Evolutionary conservation across 179 eudicot species (phyloP).

Genomic region (Corrigiola litoralis): DNA sequence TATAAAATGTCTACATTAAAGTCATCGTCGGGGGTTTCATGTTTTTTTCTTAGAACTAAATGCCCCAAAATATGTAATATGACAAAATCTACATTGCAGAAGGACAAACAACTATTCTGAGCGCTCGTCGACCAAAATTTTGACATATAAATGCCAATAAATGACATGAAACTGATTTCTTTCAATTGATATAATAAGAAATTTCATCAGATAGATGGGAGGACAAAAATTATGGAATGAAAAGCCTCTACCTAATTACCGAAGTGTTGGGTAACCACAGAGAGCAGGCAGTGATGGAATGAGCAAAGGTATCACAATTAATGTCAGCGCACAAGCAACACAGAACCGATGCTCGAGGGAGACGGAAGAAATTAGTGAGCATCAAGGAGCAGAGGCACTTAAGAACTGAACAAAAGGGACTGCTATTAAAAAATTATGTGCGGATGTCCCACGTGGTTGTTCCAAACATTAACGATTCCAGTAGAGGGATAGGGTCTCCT

Average conservation of each 20-base stretch:
- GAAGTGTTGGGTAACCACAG: neutral
- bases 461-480: neutral
- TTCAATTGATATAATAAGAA: too few species aligned
- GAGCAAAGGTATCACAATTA: neutral
- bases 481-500: neutral
- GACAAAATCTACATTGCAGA: neutral
- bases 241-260: neutral
- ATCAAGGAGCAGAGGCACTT: too few species aligned
- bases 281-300: neutral
- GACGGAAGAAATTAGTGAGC: neutral
- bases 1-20: neutral
- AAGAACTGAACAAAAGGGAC: too few species aligned
- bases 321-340: neutral
- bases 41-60: too few species aligned
- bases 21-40: too few species aligned
- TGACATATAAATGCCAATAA: neutral
- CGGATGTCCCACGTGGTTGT: neutral
- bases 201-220: too few species aligned
- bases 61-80: neutral
- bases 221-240: neutral
- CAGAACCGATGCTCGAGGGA: neutral
- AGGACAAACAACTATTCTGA: neutral
- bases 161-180: too few species aligned
- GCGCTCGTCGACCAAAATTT: neutral
- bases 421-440: too few species aligned